Evolutionary conservation across 306 rosid species (phyloP), one percentile per base, ranked within the genome.

Genomic region (Sindora glabra): DNA sequence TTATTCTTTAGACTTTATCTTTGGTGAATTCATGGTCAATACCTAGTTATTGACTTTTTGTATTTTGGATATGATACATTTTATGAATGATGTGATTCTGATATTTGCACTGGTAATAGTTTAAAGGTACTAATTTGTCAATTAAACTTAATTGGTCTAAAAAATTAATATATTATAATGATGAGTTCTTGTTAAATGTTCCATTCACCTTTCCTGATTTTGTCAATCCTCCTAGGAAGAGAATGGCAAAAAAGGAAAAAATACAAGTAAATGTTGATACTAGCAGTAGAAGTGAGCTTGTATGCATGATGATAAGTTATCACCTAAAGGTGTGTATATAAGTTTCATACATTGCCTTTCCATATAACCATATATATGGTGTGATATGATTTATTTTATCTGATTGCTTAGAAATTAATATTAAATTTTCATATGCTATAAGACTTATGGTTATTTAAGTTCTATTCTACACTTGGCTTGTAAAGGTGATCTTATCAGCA

Each of bases 121-220:
- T 92, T 61, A 80, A 80, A 19, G 96, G 97, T 64, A 64, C 85
- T 53, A 80, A 67, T 77, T 65, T 92, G 64, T 78, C 90, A 15
- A 74, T 86, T 56, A 83, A 74, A 64, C 61, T 92, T 27, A 68
- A 74, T 44, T 92, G 99, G 99, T 89, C 83, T 53, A 96, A 92
- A 80, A 89, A 86, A 71, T 12, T 89, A 42, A 36, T 21, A 21
- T 69, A 71, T 47, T 8, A 21, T 24, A 70, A 82, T 8, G 90
- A 83, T 1, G 47, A 78, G 52, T 72, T 76, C 66, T 72, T 72
- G 48, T 75, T 92, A 79, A 62, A 79, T 48, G 75, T 92, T 71
- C 95, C 94, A 1, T 92, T 83, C 71, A 68, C 68, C 32, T 92
- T 92, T 67, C 95, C 97, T 3, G 88, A 82, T 29, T 86, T 48